Percentiles rank a stretch among this genome's conserved stretches.
Evolutionary conservation across 345 rosid genomes (phyloP).

Genomic region (Eucalyptus pauciflora): DNA sequence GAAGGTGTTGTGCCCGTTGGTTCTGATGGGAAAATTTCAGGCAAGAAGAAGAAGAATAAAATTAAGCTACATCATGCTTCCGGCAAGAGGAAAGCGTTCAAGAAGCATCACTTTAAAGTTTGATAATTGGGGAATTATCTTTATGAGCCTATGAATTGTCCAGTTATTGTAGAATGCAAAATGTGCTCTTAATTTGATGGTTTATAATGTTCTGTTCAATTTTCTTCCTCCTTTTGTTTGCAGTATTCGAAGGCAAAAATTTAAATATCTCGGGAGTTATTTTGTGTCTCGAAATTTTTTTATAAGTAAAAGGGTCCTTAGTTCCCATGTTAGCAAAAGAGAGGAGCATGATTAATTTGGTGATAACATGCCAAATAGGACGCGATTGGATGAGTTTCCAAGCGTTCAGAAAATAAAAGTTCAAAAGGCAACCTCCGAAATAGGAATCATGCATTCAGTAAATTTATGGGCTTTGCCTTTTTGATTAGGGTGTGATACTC

Average conservation of each 20-base stretch:
- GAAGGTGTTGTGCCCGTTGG: slow-evolving; percentile 16
- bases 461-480: not conserved
- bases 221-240: not conserved
- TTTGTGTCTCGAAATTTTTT: not conserved
- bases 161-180: not conserved
- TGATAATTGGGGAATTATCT: not conserved
- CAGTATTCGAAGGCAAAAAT: not conserved
- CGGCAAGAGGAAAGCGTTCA: not conserved
- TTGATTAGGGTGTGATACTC: not conserved
- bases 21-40: slow-evolving; percentile 26
- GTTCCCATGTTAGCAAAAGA: not conserved
- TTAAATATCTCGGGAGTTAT: not conserved
- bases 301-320: not conserved
- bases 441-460: not conserved
- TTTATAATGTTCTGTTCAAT: not conserved
- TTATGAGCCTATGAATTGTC: not conserved
- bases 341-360: not conserved
- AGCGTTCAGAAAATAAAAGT: not conserved
- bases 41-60: slow-evolving; percentile 23
- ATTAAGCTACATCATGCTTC: slow-evolving; percentile 13
- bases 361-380: not conserved
- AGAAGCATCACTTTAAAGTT: not conserved
- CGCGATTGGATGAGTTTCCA: not conserved
- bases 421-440: not conserved
- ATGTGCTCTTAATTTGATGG: not conserved